phyloP scores from a whole-genome alignment of 1,139 yeast species.

The Blastobotrys serpentis region DNA sequence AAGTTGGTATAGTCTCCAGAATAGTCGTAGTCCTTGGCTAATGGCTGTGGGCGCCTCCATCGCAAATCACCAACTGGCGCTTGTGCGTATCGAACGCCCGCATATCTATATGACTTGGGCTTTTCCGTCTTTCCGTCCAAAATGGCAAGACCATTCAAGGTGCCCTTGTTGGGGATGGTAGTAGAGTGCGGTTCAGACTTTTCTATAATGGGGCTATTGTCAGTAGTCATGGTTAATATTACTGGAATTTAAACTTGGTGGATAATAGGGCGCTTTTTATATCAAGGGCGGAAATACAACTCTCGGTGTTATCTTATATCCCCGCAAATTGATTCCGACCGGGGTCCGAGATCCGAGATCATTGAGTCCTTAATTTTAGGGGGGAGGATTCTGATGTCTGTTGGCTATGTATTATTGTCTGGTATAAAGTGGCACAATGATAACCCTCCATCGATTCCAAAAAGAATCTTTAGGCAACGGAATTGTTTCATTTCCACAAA shows the following conservation, averaged over 20 bases:
- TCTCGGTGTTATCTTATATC: not conserved
- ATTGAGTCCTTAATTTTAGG: too few species aligned
- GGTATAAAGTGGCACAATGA: too few species aligned
- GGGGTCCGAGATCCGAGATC: not conserved
- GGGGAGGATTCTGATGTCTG: too few species aligned
- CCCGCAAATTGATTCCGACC: not conserved
- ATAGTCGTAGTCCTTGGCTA: conserved; percentile 40
- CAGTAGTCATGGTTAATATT: conserved; percentile 1
- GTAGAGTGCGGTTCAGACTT: not conserved
- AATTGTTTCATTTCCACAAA: too few species aligned
- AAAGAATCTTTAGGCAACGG: too few species aligned
- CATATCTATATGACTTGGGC: conserved; percentile 22
- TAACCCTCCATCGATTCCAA: too few species aligned
- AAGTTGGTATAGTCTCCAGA: conserved; percentile 39
- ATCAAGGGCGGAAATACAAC: not conserved
- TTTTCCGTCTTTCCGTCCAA: conserved; percentile 8
- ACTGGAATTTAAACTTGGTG: not conserved
- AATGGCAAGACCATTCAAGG: conserved; percentile 8
- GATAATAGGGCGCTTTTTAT: not conserved
- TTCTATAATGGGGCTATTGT: conserved; percentile 2
- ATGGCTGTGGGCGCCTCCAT: conserved; percentile 34
- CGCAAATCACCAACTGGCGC: conserved; percentile 33
- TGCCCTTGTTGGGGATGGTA: not conserved
- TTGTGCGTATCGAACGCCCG: conserved; percentile 30
- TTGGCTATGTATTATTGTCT: too few species aligned